These are phyloP conservation scores for Kalmanozyma brasiliensis DNA, from an alignment of 1,284 basidiomycete genomes.

Conservation along the genomic window DNA sequence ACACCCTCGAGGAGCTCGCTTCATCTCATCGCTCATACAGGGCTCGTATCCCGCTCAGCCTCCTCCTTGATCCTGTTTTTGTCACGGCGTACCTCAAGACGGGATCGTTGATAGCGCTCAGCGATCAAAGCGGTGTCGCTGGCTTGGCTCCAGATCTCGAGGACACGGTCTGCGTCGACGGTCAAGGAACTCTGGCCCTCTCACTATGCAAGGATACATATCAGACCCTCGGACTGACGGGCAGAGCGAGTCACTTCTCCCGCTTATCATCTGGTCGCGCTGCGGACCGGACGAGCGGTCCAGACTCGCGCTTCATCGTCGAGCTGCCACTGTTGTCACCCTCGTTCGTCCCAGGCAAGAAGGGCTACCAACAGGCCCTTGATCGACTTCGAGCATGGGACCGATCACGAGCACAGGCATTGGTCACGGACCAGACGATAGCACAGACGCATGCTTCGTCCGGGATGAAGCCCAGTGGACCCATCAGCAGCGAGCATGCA, in stretches of 20 bases:
- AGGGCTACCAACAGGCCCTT: conserved; percentile 57
- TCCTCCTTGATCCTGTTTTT: conserved; percentile 62
- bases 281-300: conserved; percentile 59
- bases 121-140: conserved; percentile 15
- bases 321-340: conserved; percentile 55
- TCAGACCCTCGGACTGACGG: conserved; percentile 62
- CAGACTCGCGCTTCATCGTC: conserved; percentile 57
- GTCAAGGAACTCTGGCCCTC: conserved; percentile 61
- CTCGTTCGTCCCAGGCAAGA: conserved; percentile 62
- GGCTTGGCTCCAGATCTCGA: conserved; percentile 45
- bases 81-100: conserved; percentile 55
- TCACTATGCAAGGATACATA: conserved; percentile 65
- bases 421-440: conserved; percentile 11
- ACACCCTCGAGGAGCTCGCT: conserved; percentile 1
- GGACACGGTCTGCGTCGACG: conserved; percentile 61
- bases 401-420: conserved; percentile 17
- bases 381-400: conserved; percentile 56
- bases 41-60: conserved; percentile 49
- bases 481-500: conserved; percentile 28
- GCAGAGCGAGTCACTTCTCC: conserved; percentile 56
- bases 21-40: conserved; percentile 26
- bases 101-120: conserved; percentile 55
- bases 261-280: conserved; percentile 57
- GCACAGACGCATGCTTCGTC: conserved; percentile 28
- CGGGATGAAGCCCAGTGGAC: conserved; percentile 1